Percentiles rank a stretch among this genome's conserved stretches.
Evolutionary conservation across 78 protist species (phyloP).

Genomic region (Monocercomonoides exilis): DNA sequence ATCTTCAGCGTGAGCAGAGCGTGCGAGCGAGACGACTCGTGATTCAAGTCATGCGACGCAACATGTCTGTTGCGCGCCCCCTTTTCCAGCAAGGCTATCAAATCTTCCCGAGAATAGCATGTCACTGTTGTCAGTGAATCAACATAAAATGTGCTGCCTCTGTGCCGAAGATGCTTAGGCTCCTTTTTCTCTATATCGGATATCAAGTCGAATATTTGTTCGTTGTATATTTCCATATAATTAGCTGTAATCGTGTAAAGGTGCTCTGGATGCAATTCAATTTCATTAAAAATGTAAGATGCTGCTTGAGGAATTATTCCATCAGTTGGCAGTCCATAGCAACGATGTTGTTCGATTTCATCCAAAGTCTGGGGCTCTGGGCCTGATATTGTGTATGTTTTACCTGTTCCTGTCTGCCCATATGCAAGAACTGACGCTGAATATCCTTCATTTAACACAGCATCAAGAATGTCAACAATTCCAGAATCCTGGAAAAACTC

Average conservation of each 20-base stretch:
- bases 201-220: conserved; percentile 14
- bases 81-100: conserved; percentile 24
- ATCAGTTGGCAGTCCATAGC: neutral
- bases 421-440: conserved; percentile 10
- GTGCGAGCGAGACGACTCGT: conserved; percentile 30
- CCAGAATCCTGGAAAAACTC: neutral
- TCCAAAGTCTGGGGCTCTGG: neutral
- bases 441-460: neutral
- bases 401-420: conserved; percentile 25
- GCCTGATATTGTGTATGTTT: conserved; percentile 25
- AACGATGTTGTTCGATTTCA: neutral
- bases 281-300: neutral
- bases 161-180: neutral
- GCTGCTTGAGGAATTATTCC: conserved; percentile 16
- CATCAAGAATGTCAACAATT: neutral
- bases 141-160: neutral
- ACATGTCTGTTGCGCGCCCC: conserved; percentile 21
- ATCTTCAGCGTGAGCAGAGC: neutral
- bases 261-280: neutral
- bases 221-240: conserved; percentile 25
- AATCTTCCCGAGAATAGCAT: conserved; percentile 21
- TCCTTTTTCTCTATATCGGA: neutral
- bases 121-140: conserved; percentile 20
- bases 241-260: neutral
- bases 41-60: conserved; percentile 20